Conservation (phyloP, 768 basidiomycete genomes). For the Lactarius deliciosus region DNA sequence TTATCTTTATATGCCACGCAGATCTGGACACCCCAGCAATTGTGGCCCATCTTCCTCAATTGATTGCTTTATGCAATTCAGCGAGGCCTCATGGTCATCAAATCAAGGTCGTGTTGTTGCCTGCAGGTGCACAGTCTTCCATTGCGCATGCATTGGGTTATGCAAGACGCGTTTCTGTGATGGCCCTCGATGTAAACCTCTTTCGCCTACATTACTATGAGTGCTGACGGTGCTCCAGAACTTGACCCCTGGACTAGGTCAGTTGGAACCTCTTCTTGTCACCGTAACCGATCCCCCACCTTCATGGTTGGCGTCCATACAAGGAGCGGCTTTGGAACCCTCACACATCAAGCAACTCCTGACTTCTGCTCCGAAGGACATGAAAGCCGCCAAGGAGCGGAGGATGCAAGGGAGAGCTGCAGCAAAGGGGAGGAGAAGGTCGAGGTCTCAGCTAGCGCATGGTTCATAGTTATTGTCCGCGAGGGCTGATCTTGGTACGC, state of each 20-base stretch:
- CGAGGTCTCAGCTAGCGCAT: background rate
- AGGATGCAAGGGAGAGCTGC: constrained; percentile 50
- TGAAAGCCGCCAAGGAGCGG: constrained; percentile 64
- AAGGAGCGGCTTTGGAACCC: constrained; percentile 46
- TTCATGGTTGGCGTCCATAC: constrained; percentile 56
- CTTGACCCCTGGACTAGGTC: constrained; percentile 41
- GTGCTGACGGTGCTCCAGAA: constrained; percentile 36
- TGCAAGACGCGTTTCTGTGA: constrained; percentile 60
- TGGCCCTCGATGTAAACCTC: constrained; percentile 64
- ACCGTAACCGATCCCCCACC: constrained; percentile 58
- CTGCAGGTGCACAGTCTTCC: constrained; percentile 60
- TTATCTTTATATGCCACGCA: constrained; percentile 68
- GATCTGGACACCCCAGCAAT: constrained; percentile 74
- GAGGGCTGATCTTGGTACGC: background rate
- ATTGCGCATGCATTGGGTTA: constrained; percentile 60
- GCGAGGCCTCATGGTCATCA: constrained; percentile 8
- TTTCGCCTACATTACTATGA: constrained; percentile 10
- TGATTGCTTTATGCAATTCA: constrained; percentile 77
- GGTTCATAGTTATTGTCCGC: constrained; percentile 2
- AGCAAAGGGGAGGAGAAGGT: constrained; percentile 42
- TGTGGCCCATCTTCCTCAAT: constrained; percentile 71
- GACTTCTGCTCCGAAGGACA: constrained; percentile 77
- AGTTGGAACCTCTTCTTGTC: constrained; percentile 41
- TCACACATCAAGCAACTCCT: constrained; percentile 81
- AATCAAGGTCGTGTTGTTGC: constrained; percentile 63